Base-by-base conservation (phyloP, 345 rosid genomes). In the Eutrema heterophyllum region DNA sequence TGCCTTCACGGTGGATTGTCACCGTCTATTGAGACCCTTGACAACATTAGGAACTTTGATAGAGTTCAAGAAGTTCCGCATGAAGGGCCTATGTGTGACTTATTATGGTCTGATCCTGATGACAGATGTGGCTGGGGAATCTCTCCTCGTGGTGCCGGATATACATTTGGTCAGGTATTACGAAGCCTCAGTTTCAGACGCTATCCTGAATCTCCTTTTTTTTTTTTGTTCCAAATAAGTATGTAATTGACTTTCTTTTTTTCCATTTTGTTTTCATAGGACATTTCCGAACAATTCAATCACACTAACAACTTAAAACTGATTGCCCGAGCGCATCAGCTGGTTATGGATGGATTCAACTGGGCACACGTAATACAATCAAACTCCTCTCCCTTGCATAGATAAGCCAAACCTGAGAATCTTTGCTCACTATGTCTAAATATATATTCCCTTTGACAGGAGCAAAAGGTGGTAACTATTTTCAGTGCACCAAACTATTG, bases 11-110 rank as follows among this genome's bases (percentile, higher is more conserved):
- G 99, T 77, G 97, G 97, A 57, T 81, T 95, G 70, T 92, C 99
- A 54, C 99, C 97, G n/a, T 92, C 97, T 15, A 89, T 95, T 50
- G 99, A 95, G 84, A 95, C 97, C 57, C 93, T 95, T 54, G 99
- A 95, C 74, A 89, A 91, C 75, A 85, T 95, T 45, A 85, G 99
- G 67, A 92, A 88, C 71, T 92, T 95, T 78, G 99, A 95, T 52
- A 87, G 99, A 29, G 93, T 92, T 75, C 97, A 95, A 83, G 99
- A 92, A 83, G 97, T 95, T 74, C 99, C 97, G 9, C 96, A 92
- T 50, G 97, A 95, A 83, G 99, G 99, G 35, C 97, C 99, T 36
- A 95, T 95, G 99, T 95, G 99, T 83, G 99, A 95, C 81, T 88
- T 95, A 40, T 83, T 95, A 75, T 95, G 99, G 97, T 92, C 97